phyloP scores from a whole-genome alignment of 441 rosid species.

The Erodium moschatum region DNA sequence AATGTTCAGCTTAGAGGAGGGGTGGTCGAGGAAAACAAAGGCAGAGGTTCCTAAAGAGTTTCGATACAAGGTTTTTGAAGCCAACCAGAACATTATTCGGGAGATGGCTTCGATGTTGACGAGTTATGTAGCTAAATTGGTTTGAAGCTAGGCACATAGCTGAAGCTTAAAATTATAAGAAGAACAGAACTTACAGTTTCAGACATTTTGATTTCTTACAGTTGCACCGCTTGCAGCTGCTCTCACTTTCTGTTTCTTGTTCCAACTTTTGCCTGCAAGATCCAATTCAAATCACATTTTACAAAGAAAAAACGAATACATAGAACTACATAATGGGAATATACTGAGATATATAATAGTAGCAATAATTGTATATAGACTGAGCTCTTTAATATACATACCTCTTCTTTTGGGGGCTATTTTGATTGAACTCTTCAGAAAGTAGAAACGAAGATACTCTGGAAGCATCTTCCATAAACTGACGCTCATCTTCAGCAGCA shows the following conservation, averaged over 20 bases:
- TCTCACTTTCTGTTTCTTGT: slow-evolving; percentile 51
- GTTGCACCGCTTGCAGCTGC: slow-evolving; percentile 85
- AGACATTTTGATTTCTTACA: slow-evolving; percentile 96
- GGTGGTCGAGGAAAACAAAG: background rate
- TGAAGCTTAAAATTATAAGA: slow-evolving; percentile 5
- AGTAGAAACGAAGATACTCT: slow-evolving; percentile 31
- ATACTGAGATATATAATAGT: background rate
- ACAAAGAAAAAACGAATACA: background rate
- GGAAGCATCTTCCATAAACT: slow-evolving; percentile 39
- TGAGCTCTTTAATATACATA: background rate
- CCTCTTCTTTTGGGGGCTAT: slow-evolving; percentile 65
- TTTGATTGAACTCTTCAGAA: slow-evolving; percentile 37
- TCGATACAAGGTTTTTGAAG: background rate
- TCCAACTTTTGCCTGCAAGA: slow-evolving; percentile 55
- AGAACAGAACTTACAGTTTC: slow-evolving; percentile 68
- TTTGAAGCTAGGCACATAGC: background rate
- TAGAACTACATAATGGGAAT: background rate
- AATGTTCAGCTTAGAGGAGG: background rate
- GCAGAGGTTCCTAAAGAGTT: background rate
- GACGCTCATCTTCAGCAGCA: slow-evolving; percentile 33
- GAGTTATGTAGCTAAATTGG: background rate
- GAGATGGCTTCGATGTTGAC: background rate
- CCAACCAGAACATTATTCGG: background rate
- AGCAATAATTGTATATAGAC: background rate
- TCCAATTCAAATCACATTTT: slow-evolving; percentile 11